Evolutionary conservation across 2,329 filamentous ascomycete genomes (phyloP), one percentile per base, ranked within the genome.

Genomic region (Xylariaceae sp.): DNA sequence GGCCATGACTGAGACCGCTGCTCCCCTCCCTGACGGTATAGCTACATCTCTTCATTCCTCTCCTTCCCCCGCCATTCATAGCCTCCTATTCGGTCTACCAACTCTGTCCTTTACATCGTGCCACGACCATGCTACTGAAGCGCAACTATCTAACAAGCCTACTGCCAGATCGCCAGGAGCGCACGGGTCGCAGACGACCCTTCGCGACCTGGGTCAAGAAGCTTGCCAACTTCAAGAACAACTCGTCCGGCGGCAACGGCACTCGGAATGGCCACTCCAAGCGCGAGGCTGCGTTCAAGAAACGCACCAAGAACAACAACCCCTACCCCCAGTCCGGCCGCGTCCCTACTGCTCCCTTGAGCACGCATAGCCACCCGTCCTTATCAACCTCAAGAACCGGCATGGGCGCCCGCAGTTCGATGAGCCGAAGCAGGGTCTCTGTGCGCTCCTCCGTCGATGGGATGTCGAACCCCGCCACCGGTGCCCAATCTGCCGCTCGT

Each of bases 141-240:
- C 45, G 34, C 12, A 45, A 42, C 16, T n/a, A 42, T 51, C 59
- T 62, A 56, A 66, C 55, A 63, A 48, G 45, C 10, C n/a, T n/a
- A 31, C 67, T 72, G 57, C 62, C 72, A 91, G 88, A 91, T 70
- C 82, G 84, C 60, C 78, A 85, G 60, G 75, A 75, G 60, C 74
- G 80, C 60, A 61, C 73, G 66, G 82, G 81, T 63, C 88, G 90
- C 60, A 87, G 91, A 63, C 85, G 89, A 58, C 93, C 92, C 19
- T 97, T 97, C 68, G 83, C 92, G 43, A 89, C 86, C 61, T 95
- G 93, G 88, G 90, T 99, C 77, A 96, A 92, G 78, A 92, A 92
- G 66, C 82, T 97, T 51, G 86, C 91, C 56, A 93, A 87, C 69
- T 87, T 96, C 73, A 97, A 96, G 71, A 70, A 67, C 50, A 79